A percentile compares a stretch with the other conserved stretches of the same genome.
Evolutionary conservation across 805 yeast species (phyloP).

Genomic region (Lipomyces chichibuensis): DNA sequence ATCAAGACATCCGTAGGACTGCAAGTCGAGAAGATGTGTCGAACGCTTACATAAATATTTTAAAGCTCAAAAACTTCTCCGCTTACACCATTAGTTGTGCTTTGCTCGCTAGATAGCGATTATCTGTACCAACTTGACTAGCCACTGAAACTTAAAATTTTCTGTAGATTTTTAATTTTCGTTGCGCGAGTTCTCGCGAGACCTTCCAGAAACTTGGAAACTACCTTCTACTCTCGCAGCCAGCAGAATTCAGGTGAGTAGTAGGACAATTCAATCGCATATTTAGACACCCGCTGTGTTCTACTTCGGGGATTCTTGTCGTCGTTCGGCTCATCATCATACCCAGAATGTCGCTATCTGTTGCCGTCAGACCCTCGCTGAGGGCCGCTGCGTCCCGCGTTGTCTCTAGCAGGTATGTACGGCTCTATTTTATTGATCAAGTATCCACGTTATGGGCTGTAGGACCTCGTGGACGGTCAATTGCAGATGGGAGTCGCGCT

Average conservation of each 20-base stretch:
- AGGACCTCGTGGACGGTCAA: neutral
- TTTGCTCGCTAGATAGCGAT: neutral
- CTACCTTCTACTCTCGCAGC: neutral
- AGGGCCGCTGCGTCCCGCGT: constrained; percentile 22
- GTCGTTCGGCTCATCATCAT: neutral
- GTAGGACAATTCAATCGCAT: neutral
- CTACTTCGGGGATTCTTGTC: neutral
- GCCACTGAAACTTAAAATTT: constrained; percentile 1
- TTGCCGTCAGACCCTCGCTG: constrained; percentile 13
- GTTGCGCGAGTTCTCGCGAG: neutral
- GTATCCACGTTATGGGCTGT: neutral
- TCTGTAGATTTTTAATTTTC: constrained; percentile 2
- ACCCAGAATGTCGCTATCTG: constrained; percentile 15
- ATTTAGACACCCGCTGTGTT: neutral
- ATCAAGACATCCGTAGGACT: neutral
- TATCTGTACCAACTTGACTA: neutral
- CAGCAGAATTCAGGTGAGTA: neutral
- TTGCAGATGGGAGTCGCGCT: neutral
- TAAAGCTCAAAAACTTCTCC: neutral
- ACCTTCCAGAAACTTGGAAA: neutral
- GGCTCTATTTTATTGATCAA: neutral
- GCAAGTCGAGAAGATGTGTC: neutral
- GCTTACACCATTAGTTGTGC: neutral
- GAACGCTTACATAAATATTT: neutral
- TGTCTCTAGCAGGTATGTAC: constrained; percentile 16